Base-by-base conservation (phyloP, 129 eudicot genomes). In the Daucus carota region DNA sequence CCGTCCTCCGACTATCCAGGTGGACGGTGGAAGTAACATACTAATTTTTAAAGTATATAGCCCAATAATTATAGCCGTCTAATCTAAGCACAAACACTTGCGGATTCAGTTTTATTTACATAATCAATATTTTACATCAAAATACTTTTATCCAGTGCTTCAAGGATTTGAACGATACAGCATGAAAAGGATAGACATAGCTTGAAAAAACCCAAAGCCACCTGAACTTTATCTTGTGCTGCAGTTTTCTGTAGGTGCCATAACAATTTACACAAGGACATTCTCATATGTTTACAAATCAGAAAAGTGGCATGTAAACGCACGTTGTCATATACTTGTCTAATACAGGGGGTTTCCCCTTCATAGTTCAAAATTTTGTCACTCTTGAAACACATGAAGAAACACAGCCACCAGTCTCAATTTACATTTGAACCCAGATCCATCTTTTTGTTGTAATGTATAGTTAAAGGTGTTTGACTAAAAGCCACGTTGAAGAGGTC, bases 401-500 rank as follows among this genome's bases (percentile, higher is more conserved):
- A 33, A 68, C 42, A 22, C 14, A 68, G 1, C 42, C 7, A 34
- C 8, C 28, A 32, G 24, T 8, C 45, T 32, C 43, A 33, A 15
- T 68, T 68, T 68, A 68, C 72, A 36, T 20, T 33, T 33, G 72
- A 36, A 67, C n/a, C 72, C 45, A 32, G 12, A 67, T 34, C 72
- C 45, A 33, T 32, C 26, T 36, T 36, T 36, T 3, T 20, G 13
- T 34, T 34, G 42, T 67, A 16, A 31, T 10, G 33, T 2, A 33
- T 33, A 44, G 72, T 67, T 34, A 33, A 63, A 14, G 41, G 72
- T 67, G 42, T 33, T 3, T 67, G 43, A 67, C 72, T 8, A 68
- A 17, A 68, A 68, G 44, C 72, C 72, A 9, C 29, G 17, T 68
- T 2, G 29, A 33, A 36, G 29, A 34, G 72, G 29, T 54, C 29